These are phyloP conservation scores for Jatropha curcas DNA, from an alignment of 345 rosid genomes.

Conservation along the genomic window DNA sequence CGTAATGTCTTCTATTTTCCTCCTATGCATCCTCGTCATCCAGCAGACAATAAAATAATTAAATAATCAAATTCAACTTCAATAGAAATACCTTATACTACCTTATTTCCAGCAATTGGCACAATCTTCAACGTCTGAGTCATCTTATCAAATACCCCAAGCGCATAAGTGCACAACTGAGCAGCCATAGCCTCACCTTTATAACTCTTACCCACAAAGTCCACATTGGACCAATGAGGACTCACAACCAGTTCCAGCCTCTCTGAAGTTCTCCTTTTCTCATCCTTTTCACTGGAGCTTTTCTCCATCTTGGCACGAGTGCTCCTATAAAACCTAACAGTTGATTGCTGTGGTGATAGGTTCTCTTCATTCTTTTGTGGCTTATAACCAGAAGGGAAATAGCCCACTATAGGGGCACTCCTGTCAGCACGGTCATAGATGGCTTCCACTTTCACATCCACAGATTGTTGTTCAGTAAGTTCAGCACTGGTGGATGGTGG, in stretches of 20 bases:
- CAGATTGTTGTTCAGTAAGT: not conserved
- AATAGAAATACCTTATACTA: conserved; percentile 57
- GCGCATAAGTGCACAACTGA: conserved; percentile 59
- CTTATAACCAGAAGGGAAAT: conserved; percentile 72
- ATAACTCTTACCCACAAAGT: conserved; percentile 71
- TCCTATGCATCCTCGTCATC: not conserved
- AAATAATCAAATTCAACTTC: not conserved
- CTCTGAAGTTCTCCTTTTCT: conserved; percentile 36
- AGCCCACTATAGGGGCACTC: conserved; percentile 64
- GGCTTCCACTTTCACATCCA: conserved; percentile 38
- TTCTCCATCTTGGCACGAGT: conserved; percentile 22
- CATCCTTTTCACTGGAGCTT: conserved; percentile 19
- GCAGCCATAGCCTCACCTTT: conserved; percentile 62
- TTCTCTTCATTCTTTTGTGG: conserved; percentile 29
- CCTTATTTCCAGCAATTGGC: conserved; percentile 85
- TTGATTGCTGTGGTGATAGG: conserved; percentile 17
- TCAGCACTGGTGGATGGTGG: not conserved
- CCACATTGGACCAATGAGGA: conserved; percentile 54
- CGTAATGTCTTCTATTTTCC: not conserved
- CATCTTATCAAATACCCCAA: conserved; percentile 75
- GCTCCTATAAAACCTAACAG: conserved; percentile 47
- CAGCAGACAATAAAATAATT: not conserved
- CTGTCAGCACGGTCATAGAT: conserved; percentile 45
- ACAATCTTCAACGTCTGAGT: conserved; percentile 56
- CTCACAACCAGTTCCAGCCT: conserved; percentile 73